A percentile compares a stretch with the other conserved stretches of the same genome.
Evolutionary conservation across 176 grass and related monocot species (phyloP).

Genomic region (Lolium perenne): DNA sequence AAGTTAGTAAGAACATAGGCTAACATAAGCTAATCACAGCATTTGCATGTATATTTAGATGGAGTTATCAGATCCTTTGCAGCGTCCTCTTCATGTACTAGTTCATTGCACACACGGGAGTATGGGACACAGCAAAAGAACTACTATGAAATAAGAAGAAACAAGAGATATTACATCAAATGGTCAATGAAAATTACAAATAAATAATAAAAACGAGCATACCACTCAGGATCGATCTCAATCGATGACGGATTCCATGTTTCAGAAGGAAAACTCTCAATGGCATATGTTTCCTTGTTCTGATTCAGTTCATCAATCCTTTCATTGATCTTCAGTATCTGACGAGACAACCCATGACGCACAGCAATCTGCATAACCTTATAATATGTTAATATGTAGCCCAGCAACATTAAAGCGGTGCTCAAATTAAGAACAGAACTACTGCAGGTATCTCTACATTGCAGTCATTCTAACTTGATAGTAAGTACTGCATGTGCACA

Average conservation of each 20-base stretch:
- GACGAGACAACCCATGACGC: constrained; percentile 46
- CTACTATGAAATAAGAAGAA: constrained; percentile 4
- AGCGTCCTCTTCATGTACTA: background rate
- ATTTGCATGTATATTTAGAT: background rate
- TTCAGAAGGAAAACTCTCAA: constrained; percentile 52
- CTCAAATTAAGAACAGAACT: no score
- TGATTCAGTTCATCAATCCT: constrained; percentile 50
- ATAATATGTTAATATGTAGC: background rate
- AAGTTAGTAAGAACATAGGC: background rate
- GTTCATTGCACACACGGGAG: background rate
- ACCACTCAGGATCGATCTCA: constrained; percentile 46
- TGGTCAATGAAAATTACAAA: background rate
- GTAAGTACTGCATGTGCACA: no score
- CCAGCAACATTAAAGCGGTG: background rate
- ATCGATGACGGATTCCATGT: constrained; percentile 47
- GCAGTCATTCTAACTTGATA: no score
- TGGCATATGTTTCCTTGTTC: constrained; percentile 56
- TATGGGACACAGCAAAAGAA: background rate
- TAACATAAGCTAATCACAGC: background rate
- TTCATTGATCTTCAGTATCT: constrained; percentile 60
- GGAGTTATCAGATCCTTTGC: background rate
- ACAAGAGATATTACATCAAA: background rate
- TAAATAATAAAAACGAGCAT: background rate
- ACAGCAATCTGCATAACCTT: constrained; percentile 39
- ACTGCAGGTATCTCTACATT: no score